A percentile compares a stretch with the other conserved stretches of the same genome.
phyloP scores from a whole-genome alignment of 1,284 basidiomycete genomes.

The Ceratobasidium sp. region DNA sequence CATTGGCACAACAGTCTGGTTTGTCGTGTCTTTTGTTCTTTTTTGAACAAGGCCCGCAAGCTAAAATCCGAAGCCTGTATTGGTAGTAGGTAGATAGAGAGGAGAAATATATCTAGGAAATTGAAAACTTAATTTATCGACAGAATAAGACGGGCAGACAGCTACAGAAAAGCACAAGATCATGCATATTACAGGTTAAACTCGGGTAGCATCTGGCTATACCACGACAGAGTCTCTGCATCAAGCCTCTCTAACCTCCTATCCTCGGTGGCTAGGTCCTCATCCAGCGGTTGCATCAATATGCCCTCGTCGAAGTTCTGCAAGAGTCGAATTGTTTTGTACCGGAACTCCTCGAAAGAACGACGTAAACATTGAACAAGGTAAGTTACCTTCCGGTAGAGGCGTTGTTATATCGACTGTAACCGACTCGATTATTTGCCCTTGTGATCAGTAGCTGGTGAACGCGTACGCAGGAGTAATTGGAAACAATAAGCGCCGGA shows the following conservation, averaged over 20 bases:
- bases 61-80: not conserved
- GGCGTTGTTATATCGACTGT: slow-evolving; percentile 55
- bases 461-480: no score
- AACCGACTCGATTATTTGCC: slow-evolving; percentile 54
- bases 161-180: not conserved
- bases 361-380: slow-evolving; percentile 56
- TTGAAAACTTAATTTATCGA: no score
- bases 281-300: not conserved
- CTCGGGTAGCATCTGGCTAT: not conserved
- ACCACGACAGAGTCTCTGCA: not conserved
- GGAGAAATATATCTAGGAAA: no score
- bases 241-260: not conserved
- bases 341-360: slow-evolving; percentile 55
- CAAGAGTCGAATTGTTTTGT: slow-evolving; percentile 53
- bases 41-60: not conserved
- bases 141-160: not conserved
- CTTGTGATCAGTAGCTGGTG: slow-evolving; percentile 52
- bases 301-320: slow-evolving; percentile 52
- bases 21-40: not conserved
- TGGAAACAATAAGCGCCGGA: no score
- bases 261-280: not conserved
- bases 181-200: not conserved
- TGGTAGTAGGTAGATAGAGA: no score
- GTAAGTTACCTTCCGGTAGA: slow-evolving; percentile 51
- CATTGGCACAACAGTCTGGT: slow-evolving; percentile 1